A percentile compares a stretch with the other conserved stretches of the same genome.
Evolutionary conservation across 1,139 yeast species (phyloP).

Genomic region (Scheffersomyces lignicola): DNA sequence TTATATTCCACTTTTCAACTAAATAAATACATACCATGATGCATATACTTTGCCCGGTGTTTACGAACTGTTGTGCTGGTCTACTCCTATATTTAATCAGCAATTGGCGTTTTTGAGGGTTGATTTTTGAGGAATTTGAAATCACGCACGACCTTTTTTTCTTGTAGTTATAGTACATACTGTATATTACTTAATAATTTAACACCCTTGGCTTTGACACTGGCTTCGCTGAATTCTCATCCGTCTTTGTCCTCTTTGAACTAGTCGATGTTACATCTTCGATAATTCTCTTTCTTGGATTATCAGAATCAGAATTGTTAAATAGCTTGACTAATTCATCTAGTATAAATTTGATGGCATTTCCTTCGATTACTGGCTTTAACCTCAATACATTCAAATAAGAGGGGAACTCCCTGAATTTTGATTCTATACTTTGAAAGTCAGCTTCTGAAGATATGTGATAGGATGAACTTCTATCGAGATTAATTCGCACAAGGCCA

Average conservation of each 20-base stretch:
- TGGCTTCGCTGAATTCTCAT: conserved; percentile 1
- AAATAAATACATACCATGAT: conserved; percentile 1
- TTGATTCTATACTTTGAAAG: conserved; percentile 3
- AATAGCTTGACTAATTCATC: conserved; percentile 6
- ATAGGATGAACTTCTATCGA: conserved; percentile 4
- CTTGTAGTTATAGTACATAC: neutral
- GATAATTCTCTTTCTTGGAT: conserved; percentile 9
- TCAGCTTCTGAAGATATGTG: conserved; percentile 3
- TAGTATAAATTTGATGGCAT: conserved; percentile 5
- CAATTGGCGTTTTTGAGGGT: too few species aligned
- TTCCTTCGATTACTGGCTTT: conserved; percentile 1
- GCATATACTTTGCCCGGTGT: neutral
- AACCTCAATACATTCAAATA: conserved; percentile 1
- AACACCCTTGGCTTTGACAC: neutral
- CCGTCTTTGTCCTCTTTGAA: neutral
- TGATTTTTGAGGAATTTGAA: too few species aligned
- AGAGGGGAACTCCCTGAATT: conserved; percentile 5
- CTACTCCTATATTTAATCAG: neutral
- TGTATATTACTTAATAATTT: conserved; percentile 2
- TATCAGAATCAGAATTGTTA: conserved; percentile 5
- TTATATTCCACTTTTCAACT: neutral
- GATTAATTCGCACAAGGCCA: neutral
- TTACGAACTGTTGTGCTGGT: neutral
- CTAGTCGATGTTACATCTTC: neutral
- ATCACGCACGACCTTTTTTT: conserved; percentile 1